Base-by-base conservation (phyloP, 2,329 filamentous ascomycete genomes). In the Curvularia spicifera region DNA sequence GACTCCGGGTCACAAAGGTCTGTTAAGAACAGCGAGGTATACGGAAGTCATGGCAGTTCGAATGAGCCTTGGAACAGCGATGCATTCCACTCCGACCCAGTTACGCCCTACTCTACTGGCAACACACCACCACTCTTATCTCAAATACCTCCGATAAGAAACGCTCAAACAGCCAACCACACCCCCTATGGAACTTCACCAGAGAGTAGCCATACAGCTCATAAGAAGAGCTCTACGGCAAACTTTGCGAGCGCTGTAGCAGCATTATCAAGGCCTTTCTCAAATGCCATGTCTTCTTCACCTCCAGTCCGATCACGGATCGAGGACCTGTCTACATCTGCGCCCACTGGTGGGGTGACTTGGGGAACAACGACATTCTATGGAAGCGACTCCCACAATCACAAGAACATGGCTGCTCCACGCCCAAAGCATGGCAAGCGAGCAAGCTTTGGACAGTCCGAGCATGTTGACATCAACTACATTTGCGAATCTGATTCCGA, bases 91-190 rank as follows among this genome's bases (percentile, higher is more conserved):
- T 78, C 78, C 45, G 81, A 81, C 48, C 79, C 82, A 3, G 78
- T 81, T 2, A 83, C 82, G 3, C 80, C 83, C 1, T 81, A 81
- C 64, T 85, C 83, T 3, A 83, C 80, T 1, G 81, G 81, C 15
- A 80, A 78, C 22, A 85, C 83, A 3, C 83, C 83, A 45, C 84
- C 84, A 5, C 72, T 76, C 24, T 65, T 77, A 37, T 78, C 80
- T 26, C 79, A 80, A 51, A 68, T 74, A 22, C 71, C 72, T 22
- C 77, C 75, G 12, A 62, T 70, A 46, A 78, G 77, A 18, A 76
- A 62, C 33, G 56, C 65, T 12, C 67, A 66, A 7, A 72, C 79
- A 13, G 71, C 75, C 22, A 70, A 71, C 7, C 76, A 82, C 43
- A 75, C 74, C 3, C 72, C 79, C 29, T 74, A 78, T 22, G 77